Conservation (phyloP, 2,329 filamentous ascomycete genomes). For the Acrodontium crateriforme region DNA sequence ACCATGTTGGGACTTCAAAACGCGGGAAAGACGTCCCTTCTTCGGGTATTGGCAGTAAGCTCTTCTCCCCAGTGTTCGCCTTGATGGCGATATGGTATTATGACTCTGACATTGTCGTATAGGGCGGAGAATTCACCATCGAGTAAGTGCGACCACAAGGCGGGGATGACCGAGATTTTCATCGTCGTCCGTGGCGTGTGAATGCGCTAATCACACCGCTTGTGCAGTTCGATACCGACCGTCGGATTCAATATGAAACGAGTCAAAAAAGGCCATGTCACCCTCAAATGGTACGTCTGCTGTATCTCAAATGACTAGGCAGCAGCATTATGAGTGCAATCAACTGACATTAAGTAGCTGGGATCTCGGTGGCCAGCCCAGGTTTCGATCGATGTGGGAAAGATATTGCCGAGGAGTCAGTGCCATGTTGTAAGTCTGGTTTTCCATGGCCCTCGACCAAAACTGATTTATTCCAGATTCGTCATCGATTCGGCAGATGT, state of each 20-base stretch:
- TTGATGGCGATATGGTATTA: slow-evolving; percentile 2
- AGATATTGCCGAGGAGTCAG: slow-evolving; percentile 95
- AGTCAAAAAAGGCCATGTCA: slow-evolving; percentile 95
- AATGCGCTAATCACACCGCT: slow-evolving; percentile 19
- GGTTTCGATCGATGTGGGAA: slow-evolving; percentile 99
- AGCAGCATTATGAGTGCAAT: too few species aligned
- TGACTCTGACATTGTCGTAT: slow-evolving; percentile 27
- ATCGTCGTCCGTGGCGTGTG: slow-evolving; percentile 5
- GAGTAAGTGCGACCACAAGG: slow-evolving; percentile 58
- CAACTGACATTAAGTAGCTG: slow-evolving; percentile 42
- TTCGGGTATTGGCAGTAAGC: slow-evolving; percentile 87
- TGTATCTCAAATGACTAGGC: too few species aligned
- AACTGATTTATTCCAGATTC: slow-evolving; percentile 41
- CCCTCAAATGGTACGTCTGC: slow-evolving; percentile 66
- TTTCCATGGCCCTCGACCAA: slow-evolving; percentile 3
- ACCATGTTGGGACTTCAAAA: slow-evolving; percentile 98
- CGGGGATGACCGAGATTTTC: slow-evolving; percentile 9
- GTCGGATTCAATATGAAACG: slow-evolving; percentile 99
- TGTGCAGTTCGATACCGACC: slow-evolving; percentile 81
- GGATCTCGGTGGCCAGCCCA: slow-evolving; percentile 93
- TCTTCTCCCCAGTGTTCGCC: slow-evolving; percentile 5
- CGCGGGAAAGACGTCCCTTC: slow-evolving; percentile 89
- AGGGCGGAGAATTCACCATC: slow-evolving; percentile 97
- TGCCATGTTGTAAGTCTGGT: slow-evolving; percentile 61
- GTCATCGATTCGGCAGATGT: slow-evolving; percentile 93